Base-by-base conservation (phyloP, 2,329 filamentous ascomycete species). In the Aspergillus neoniger region DNA sequence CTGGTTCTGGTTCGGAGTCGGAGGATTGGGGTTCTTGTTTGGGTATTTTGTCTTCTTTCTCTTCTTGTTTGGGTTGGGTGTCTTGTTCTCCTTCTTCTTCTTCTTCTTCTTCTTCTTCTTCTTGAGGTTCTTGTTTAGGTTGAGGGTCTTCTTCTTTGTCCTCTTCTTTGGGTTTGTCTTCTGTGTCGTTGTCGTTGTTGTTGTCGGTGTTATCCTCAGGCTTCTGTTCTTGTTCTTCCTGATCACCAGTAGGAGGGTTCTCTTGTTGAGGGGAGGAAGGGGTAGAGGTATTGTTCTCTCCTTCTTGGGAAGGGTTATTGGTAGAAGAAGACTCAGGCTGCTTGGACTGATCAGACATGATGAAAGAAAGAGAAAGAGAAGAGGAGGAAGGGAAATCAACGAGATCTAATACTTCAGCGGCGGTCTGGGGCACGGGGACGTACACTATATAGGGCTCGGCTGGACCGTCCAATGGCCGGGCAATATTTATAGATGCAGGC, bases 1-100 rank as follows among this genome's bases (percentile, higher is more conserved):
- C 30, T 9, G 53, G 77, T 70, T 79, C 78, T 67, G 73, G 76
- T 68, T 77, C 77, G 59, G 73, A 79, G 64, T 81, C 76, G 67
- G 79, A 78, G 63, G 77, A 59, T 21, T 67, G 62, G 60, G 63
- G 53, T 28, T 70, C 62, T 38, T 68, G 57, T 48, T 64, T 52
- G 32, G 53, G 44, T 38, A 12, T 4, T 57, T 30, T 25, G 70
- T 44, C 28, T 25, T 44, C 28, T 39, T 32, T 21, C 59, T 64
- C 67, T 70, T 73, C 63, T 70, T 72, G 63, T 67, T 71, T 41
- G 70, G 67, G 64, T 72, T 74, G 23, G 70, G 72, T 61, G 4
- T 14, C 30, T 32, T 63, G 6, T 15, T 57, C 38, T 19, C 39
- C 21, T 63, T 64, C 65, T 71, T 72, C 63, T 70, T 36, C 32